A percentile compares a stretch with the other conserved stretches of the same genome.
Conservation (phyloP, 768 basidiomycete species). For the Rubroboletus satanas region DNA sequence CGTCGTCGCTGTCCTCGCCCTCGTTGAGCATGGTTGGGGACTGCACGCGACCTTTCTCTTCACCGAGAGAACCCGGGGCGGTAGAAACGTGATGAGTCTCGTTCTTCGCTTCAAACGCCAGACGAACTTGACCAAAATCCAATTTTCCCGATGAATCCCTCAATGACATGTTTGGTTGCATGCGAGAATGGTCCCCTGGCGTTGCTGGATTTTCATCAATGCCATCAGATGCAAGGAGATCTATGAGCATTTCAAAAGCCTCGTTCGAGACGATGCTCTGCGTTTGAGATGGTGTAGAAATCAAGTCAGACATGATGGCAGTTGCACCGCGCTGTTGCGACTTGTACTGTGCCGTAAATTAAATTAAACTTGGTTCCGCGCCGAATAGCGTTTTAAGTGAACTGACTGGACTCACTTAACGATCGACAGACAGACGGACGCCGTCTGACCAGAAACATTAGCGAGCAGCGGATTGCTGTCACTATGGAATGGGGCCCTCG, state of each 20-base stretch:
- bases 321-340: not conserved
- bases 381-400: not conserved
- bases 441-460: not conserved
- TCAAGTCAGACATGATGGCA: slow-evolving; percentile 19
- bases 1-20: slow-evolving; percentile 20
- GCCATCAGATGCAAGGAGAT: slow-evolving; percentile 30
- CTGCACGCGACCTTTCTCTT: not conserved
- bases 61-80: not conserved
- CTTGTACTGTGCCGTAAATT: not conserved
- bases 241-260: slow-evolving; percentile 28
- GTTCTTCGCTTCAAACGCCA: slow-evolving; percentile 24
- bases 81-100: not conserved
- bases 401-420: not conserved
- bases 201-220: slow-evolving; percentile 8
- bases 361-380: not conserved
- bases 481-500: not conserved
- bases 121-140: slow-evolving; percentile 31
- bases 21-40: not conserved
- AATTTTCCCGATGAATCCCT: slow-evolving; percentile 30
- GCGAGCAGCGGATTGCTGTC: not conserved
- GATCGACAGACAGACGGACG: not conserved
- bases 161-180: slow-evolving; percentile 9
- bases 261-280: slow-evolving; percentile 17
- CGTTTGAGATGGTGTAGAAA: slow-evolving; percentile 22
- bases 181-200: not conserved